Conservation (phyloP, 1,284 basidiomycete species). For the Leucoagaricus sp. region DNA sequence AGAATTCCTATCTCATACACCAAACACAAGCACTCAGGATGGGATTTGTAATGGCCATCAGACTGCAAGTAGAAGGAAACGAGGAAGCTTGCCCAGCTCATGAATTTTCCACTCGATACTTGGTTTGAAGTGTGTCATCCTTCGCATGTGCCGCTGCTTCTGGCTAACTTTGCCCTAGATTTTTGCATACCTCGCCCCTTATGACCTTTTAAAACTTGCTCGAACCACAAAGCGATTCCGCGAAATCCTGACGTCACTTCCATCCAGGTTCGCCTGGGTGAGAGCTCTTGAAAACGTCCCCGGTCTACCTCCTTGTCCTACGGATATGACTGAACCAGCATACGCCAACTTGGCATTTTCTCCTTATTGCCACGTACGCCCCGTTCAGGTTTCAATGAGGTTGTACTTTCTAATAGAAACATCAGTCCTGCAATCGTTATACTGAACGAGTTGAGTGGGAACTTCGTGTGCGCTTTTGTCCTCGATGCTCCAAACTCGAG, state of each 20-base stretch:
- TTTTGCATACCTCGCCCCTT: constrained; percentile 45
- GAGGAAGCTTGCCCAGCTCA: constrained; percentile 30
- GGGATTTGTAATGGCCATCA: neutral
- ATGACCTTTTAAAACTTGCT: constrained; percentile 49
- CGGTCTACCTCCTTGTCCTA: neutral
- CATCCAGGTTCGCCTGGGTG: neutral
- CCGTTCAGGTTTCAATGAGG: no score
- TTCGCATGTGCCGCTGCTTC: neutral
- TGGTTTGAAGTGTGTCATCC: constrained; percentile 42
- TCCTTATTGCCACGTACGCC: no score
- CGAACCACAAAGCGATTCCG: constrained; percentile 51
- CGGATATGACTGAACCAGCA: neutral
- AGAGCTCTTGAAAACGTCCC: neutral
- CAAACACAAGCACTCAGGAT: no score
- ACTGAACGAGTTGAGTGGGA: neutral
- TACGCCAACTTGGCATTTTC: neutral
- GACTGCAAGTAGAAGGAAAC: no score
- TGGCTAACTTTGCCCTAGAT: constrained; percentile 33
- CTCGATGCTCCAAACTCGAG: neutral
- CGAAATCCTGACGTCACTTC: constrained; percentile 41
- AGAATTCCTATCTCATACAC: no score
- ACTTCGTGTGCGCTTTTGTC: neutral
- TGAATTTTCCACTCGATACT: constrained; percentile 45
- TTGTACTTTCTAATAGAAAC: neutral
- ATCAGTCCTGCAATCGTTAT: neutral